Conservation (phyloP, 176 grass and related monocot genomes). For the Cenchrus fungigraminus region DNA sequence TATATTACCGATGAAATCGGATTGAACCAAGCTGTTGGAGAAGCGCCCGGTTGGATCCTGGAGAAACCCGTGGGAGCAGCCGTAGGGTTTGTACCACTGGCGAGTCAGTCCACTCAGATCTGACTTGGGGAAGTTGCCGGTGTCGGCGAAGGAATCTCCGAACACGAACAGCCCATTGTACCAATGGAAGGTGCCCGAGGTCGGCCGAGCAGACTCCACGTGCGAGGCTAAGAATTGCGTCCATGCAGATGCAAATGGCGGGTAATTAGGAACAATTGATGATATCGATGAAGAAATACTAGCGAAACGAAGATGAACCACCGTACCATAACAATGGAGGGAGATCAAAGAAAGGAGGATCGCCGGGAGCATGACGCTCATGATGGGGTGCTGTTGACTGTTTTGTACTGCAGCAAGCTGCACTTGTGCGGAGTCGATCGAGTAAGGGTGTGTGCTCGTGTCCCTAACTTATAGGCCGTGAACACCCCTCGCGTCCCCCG, state of each 20-base stretch:
- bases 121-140: slow-evolving; percentile 25
- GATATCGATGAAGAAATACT: neutral
- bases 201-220: neutral
- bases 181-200: neutral
- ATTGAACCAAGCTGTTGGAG: slow-evolving; percentile 35
- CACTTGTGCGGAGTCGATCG: too few species aligned
- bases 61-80: neutral
- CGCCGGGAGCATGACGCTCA: neutral
- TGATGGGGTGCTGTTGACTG: neutral
- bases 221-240: neutral
- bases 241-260: neutral
- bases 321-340: neutral
- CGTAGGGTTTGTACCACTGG: slow-evolving; percentile 42
- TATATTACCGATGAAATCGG: slow-evolving; percentile 33
- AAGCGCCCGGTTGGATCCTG: slow-evolving; percentile 27
- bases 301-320: neutral
- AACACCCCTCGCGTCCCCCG: too few species aligned
- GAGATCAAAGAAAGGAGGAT: neutral
- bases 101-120: neutral
- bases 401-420: too few species aligned
- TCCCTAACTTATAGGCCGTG: too few species aligned
- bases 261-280: neutral
- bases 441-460: too few species aligned
- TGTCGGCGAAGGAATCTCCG: slow-evolving; percentile 46
- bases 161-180: slow-evolving; percentile 40